Conservation (phyloP, 2,329 filamentous ascomycete genomes). For the Fonsecaea erecta region DNA sequence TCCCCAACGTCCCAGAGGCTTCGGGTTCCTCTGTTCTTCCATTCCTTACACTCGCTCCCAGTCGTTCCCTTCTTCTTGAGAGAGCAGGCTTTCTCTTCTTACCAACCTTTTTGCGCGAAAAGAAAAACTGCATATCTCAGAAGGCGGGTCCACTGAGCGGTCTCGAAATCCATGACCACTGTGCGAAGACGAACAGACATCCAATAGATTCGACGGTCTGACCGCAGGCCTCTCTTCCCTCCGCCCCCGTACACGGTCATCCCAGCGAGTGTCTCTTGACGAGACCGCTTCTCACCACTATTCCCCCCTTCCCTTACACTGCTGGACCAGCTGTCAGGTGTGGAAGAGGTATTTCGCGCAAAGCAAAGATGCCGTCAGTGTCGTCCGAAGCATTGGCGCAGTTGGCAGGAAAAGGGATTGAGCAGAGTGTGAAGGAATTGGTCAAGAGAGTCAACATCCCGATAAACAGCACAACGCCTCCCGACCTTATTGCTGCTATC, state of each 20-base stretch:
- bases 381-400: constrained; percentile 22
- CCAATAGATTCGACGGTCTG: constrained; percentile 24
- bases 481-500: constrained; percentile 60
- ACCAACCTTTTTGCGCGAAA: constrained; percentile 11
- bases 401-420: constrained; percentile 21
- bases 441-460: constrained; percentile 61
- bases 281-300: not conserved
- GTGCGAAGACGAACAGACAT: constrained; percentile 9
- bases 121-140: constrained; percentile 20
- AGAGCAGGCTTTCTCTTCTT: constrained; percentile 30
- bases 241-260: constrained; percentile 17
- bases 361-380: constrained; percentile 20
- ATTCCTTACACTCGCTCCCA: constrained; percentile 31
- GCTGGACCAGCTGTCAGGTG: not conserved
- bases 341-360: not conserved
- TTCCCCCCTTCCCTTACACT: not conserved
- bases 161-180: constrained; percentile 21
- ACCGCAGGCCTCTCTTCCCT: constrained; percentile 14
- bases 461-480: constrained; percentile 60
- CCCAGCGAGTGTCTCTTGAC: not conserved
- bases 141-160: constrained; percentile 19
- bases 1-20: constrained; percentile 17
- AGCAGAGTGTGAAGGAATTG: constrained; percentile 36
- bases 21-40: constrained; percentile 25
- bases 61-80: constrained; percentile 22